phyloP scores from a whole-genome alignment of 257 asterid genomes.

The Solanum etuberosum region DNA sequence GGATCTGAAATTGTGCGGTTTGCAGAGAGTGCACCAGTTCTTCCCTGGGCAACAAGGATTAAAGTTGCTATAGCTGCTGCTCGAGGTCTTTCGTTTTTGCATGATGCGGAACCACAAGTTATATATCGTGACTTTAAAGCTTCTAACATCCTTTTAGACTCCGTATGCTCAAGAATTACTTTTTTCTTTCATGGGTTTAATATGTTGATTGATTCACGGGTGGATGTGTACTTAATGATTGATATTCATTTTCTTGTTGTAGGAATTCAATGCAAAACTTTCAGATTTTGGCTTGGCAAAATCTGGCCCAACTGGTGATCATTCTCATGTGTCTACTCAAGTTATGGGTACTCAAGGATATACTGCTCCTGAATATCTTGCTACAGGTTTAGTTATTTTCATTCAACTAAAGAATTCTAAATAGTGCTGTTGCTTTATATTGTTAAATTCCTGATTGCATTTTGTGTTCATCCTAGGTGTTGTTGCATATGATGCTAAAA shows the following conservation, averaged over 20 bases:
- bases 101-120: constrained; percentile 23
- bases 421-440: not conserved
- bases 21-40: constrained; percentile 14
- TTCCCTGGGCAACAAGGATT: constrained; percentile 33
- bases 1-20: not conserved
- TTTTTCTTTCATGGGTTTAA: not conserved
- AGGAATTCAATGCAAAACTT: constrained; percentile 34
- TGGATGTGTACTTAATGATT: not conserved
- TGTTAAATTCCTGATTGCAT: too few species aligned
- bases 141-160: constrained; percentile 31
- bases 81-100: constrained; percentile 29
- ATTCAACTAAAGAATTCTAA: not conserved
- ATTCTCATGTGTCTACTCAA: constrained; percentile 21
- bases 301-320: constrained; percentile 24
- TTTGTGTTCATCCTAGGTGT: too few species aligned
- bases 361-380: constrained; percentile 25
- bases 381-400: constrained; percentile 10
- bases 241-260: not conserved
- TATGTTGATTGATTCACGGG: not conserved
- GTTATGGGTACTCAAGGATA: constrained; percentile 35
- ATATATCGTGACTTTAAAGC: constrained; percentile 41
- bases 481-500: too few species aligned
- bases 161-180: constrained; percentile 11
- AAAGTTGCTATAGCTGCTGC: constrained; percentile 33
- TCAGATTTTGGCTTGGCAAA: constrained; percentile 34